Conservation (phyloP, 768 basidiomycete species). For the Cystofilobasidium capitatum region DNA sequence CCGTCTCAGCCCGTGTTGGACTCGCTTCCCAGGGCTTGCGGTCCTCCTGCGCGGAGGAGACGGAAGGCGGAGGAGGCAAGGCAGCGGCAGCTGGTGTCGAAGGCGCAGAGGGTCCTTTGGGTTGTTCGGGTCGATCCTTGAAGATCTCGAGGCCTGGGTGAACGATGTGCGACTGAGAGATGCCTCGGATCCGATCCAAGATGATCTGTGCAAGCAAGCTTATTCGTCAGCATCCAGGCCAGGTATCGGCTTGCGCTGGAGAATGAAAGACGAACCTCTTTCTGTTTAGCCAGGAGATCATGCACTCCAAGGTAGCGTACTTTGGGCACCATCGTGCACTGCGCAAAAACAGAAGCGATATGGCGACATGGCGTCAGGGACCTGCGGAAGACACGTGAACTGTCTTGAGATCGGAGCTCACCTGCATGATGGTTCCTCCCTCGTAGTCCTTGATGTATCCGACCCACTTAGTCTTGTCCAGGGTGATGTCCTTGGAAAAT, state of each 20-base stretch:
- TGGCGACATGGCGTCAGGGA: background rate
- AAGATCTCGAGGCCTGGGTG: slow-evolving; percentile 72
- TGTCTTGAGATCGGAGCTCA: slow-evolving; percentile 23
- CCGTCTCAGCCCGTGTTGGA: background rate
- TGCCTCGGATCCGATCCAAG: slow-evolving; percentile 72
- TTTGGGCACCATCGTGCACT: slow-evolving; percentile 84
- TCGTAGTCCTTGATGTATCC: slow-evolving; percentile 99
- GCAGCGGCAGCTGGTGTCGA: background rate
- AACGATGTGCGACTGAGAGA: slow-evolving; percentile 75
- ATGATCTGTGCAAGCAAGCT: slow-evolving; percentile 48
- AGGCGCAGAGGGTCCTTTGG: background rate
- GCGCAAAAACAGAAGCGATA: background rate
- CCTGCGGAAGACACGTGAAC: slow-evolving; percentile 7
- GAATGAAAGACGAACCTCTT: slow-evolving; percentile 47
- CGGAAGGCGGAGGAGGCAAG: background rate
- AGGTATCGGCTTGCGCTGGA: background rate
- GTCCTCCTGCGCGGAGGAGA: background rate
- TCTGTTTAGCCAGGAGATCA: slow-evolving; percentile 65
- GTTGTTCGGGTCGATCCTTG: slow-evolving; percentile 12
- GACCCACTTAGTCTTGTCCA: slow-evolving; percentile 86
- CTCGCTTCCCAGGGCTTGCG: slow-evolving; percentile 3
- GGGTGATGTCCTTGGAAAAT: slow-evolving; percentile 90
- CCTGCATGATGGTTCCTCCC: slow-evolving; percentile 95
- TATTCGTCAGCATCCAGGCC: background rate
- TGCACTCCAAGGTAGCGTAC: slow-evolving; percentile 79